Conservation (phyloP, 2,329 filamentous ascomycete genomes). For the Ceratocystis alfenasii region DNA sequence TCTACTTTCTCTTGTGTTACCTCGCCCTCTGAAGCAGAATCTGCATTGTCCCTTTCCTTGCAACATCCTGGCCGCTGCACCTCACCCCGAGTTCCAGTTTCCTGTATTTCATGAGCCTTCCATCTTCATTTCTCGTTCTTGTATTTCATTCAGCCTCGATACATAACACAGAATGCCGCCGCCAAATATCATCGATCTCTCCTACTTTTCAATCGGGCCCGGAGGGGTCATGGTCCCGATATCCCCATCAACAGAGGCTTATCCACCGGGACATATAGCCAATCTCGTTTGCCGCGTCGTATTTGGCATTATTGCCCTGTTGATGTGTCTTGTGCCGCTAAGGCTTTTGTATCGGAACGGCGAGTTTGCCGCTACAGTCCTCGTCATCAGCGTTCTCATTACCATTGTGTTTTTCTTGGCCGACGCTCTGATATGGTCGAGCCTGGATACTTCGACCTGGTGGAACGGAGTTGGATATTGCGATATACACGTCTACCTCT, state of each 20-base stretch:
- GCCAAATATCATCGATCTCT: constrained; percentile 19
- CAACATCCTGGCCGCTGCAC: neutral
- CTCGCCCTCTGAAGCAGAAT: neutral
- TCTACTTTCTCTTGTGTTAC: neutral
- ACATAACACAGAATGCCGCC: constrained; percentile 19
- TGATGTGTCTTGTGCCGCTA: constrained; percentile 41
- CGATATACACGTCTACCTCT: constrained; percentile 39
- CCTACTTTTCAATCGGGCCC: constrained; percentile 7
- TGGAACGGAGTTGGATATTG: constrained; percentile 43
- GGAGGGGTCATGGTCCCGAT: constrained; percentile 1
- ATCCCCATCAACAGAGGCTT: constrained; percentile 25
- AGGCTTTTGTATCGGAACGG: constrained; percentile 40
- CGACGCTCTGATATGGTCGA: constrained; percentile 43
- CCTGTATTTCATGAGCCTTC: neutral
- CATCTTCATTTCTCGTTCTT: neutral
- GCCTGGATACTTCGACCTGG: constrained; percentile 40
- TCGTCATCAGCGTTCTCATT: constrained; percentile 37
- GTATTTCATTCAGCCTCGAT: neutral
- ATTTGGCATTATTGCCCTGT: constrained; percentile 35
- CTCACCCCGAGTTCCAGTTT: neutral
- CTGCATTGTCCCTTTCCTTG: neutral
- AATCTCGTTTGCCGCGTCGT: constrained; percentile 41
- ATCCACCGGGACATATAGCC: constrained; percentile 25
- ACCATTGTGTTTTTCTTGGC: constrained; percentile 39
- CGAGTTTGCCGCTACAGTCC: constrained; percentile 42